Evolutionary conservation across 2,329 filamentous ascomycete genomes (phyloP).

Genomic region (Talaromyces marneffei): DNA sequence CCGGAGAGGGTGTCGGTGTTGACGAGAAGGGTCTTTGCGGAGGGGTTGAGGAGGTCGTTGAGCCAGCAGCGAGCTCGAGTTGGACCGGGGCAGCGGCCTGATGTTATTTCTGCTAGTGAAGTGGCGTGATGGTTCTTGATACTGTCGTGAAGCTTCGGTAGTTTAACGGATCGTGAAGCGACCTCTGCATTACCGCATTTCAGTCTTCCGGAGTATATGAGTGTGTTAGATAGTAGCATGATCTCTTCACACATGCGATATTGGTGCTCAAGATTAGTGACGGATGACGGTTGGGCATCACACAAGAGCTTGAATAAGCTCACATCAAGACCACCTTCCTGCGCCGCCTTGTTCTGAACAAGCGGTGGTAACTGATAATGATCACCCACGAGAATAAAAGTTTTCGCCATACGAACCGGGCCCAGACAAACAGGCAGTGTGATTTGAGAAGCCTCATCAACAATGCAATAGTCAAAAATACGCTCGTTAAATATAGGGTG

Average conservation of each 20-base stretch:
- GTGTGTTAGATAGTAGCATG: conserved; percentile 84
- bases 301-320: conserved; percentile 92
- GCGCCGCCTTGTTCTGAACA: conserved; percentile 85
- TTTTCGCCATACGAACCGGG: conserved; percentile 84
- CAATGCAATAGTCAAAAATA: conserved; percentile 95
- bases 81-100: conserved; percentile 51
- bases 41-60: conserved; percentile 61
- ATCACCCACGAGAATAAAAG: conserved; percentile 92
- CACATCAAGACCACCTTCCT: conserved; percentile 79
- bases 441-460: conserved; percentile 96
- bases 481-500: conserved; percentile 84
- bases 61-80: conserved; percentile 64
- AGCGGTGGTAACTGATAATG: conserved; percentile 93
- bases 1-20: conserved; percentile 75
- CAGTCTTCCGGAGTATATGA: conserved; percentile 87
- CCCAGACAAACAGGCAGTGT: conserved; percentile 91
- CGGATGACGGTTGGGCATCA: conserved; percentile 77
- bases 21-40: conserved; percentile 73
- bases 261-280: conserved; percentile 89
- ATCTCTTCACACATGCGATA: conserved; percentile 98
- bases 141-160: conserved; percentile 60
- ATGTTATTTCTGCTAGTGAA: conserved; percentile 18
- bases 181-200: conserved; percentile 81
- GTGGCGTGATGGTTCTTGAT: conserved; percentile 54
- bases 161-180: conserved; percentile 59